Evolutionary conservation across 345 rosid species (phyloP), one percentile per base, ranked within the genome.

Genomic region (Firmiana major): DNA sequence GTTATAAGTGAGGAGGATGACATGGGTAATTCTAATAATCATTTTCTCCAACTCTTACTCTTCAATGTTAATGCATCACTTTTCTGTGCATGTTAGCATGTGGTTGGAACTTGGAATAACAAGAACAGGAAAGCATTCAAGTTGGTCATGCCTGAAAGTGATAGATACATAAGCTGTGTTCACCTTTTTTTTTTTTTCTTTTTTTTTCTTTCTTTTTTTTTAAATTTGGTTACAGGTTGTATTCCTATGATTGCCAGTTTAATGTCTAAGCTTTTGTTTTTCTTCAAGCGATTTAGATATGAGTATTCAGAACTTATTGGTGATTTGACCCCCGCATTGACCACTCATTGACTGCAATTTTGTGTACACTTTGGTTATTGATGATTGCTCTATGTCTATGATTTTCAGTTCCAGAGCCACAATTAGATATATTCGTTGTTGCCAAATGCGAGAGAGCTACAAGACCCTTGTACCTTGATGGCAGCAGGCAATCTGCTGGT

Each of bases 1-100:
- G 69, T 89, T 26, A 90, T 93, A 68, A 90, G 94, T 48, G 94
- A 76, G 78, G 90, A 88, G 36, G 94, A 93, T 79, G 99, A 91
- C 80, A 93, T 93, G 98, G 94, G 97, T 93, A 87, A 81, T 9
- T 62, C 16, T 22, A 0, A 58, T 34, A 43, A 31, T 65, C 34
- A 28, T 65, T 73, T 0, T 26, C 17, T n/a, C 21, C 46, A 31
- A 28, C 75, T 58, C 9, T 12, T 28, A 12, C 17, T 9, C 31
- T 58, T 45, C 0, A 10, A 53, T 28, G 21, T 38, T 13, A 22
- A 73, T 16, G 66, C 53, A 55, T 13, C 12, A 16, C 3, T 74
- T 43, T 74, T 16, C 13, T 60, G 7, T 74, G 40, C 67, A 4
- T 42, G 63, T 31, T 17, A 49, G 9, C 42, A 17, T 17, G 7